A percentile compares a stretch with the other conserved stretches of the same genome.
These are phyloP conservation scores for Coprinopsis strossmayeri DNA, from an alignment of 768 basidiomycete species.

Conservation along the genomic window DNA sequence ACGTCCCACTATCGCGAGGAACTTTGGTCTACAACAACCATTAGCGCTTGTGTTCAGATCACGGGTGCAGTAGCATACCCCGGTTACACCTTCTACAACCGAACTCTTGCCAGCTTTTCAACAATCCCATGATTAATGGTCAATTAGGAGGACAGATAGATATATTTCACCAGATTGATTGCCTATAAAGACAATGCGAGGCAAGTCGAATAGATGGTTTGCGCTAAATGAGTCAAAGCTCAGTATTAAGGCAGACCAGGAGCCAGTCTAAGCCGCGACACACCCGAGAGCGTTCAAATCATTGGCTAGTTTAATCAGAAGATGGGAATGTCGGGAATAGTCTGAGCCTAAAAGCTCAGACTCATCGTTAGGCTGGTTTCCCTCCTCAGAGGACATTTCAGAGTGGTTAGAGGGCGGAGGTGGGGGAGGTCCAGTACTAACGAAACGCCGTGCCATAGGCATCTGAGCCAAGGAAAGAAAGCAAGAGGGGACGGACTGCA, in stretches of 20 bases:
- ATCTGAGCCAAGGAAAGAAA: no score
- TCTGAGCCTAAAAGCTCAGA: background rate
- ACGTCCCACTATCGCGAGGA: conserved; percentile 56
- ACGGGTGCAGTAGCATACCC: conserved; percentile 26
- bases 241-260: no score
- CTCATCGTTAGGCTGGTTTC: background rate
- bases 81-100: conserved; percentile 50
- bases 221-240: background rate
- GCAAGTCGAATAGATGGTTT: conserved; percentile 32
- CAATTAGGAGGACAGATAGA: background rate
- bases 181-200: conserved; percentile 51
- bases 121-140: background rate
- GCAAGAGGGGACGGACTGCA: no score
- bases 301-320: conserved; percentile 6
- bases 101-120: conserved; percentile 52
- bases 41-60: background rate
- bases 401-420: no score
- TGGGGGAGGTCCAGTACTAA: no score
- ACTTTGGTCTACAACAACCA: conserved; percentile 45
- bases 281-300: conserved; percentile 7
- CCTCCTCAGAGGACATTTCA: no score
- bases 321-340: conserved; percentile 3
- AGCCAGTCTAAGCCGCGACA: background rate
- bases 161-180: conserved; percentile 41
- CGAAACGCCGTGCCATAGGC: no score